Percentiles rank a stretch among this genome's conserved stretches.
These are phyloP conservation scores for Candida arabinofermentans DNA, from an alignment of 805 yeast species.

Conservation along the genomic window DNA sequence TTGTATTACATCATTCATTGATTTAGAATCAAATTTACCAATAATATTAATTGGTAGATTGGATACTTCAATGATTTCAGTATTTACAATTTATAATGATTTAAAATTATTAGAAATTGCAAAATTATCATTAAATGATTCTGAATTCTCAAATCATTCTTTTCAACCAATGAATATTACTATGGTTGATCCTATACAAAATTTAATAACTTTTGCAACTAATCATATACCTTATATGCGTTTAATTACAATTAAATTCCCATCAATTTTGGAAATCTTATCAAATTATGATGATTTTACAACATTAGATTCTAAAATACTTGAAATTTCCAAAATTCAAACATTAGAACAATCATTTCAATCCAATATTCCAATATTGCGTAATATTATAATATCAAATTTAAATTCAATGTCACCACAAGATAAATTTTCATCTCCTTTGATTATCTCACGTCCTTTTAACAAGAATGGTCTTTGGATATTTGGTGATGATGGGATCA, in stretches of 20 bases:
- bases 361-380: constrained; percentile 24
- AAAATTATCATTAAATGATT: constrained; percentile 63
- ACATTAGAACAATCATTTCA: constrained; percentile 18
- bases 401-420: constrained; percentile 57
- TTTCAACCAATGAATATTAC: constrained; percentile 50
- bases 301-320: constrained; percentile 9
- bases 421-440: constrained; percentile 57
- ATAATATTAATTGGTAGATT: constrained; percentile 51
- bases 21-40: constrained; percentile 23
- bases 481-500: constrained; percentile 62
- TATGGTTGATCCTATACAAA: constrained; percentile 27
- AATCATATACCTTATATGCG: constrained; percentile 79
- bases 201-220: constrained; percentile 58
- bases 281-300: not conserved
- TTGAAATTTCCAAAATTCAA: constrained; percentile 3
- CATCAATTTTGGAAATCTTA: constrained; percentile 24
- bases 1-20: constrained; percentile 37
- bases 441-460: constrained; percentile 29
- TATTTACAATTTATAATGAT: constrained; percentile 29
- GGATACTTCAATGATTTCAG: constrained; percentile 55
- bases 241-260: constrained; percentile 50
- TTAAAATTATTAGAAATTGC: constrained; percentile 34
- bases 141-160: constrained; percentile 62
- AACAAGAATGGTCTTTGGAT: constrained; percentile 55
- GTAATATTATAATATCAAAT: constrained; percentile 39